Base-by-base conservation (phyloP, 2,329 filamentous ascomycete genomes). In the Ophiosphaerella narmari region DNA sequence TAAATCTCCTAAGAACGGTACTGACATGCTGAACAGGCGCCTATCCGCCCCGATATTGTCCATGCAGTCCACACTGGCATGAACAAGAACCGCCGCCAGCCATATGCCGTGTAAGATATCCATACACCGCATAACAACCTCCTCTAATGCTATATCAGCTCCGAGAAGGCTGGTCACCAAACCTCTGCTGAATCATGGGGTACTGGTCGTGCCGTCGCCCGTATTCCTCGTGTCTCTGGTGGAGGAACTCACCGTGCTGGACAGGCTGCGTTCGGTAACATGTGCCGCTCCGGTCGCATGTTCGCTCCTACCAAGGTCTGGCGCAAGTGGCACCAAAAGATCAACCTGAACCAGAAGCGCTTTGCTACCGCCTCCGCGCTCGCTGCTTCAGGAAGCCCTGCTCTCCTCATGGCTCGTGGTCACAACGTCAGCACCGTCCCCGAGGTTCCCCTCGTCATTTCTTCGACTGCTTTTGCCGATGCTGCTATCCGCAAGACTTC, bases 311-410 rank as follows among this genome's bases (percentile, higher is more conserved):
- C 94, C 82, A 99, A 99, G 89, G 89, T 96, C 83, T 99, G 94
- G 95, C 87, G 94, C 80, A 97, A 96, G 86, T 99, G 94, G 95
- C 94, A 99, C 86, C 86, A 97, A 85, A 97, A 97, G 91, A 86
- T 99, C 87, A 96, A 96, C 86, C 86, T 95, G 80, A 89, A 89
- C 80, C 94, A 99, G 87, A 96, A 94, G 85, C 94, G 94, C 74
- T 99, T 97, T 80, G 94, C 94, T 80, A 96, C 91, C 74, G 91
- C 91, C 78, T 99, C 94, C 73, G 94, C 94, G 75, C 85, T 99
- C 73, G 94, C 94, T 80, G 94, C 94, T 72, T 97, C 94, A 67
- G 93, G 93, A 71, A 91, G 92, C 75, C 88, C 92, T 74, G 89
- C 94, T 73, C 92, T 99, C 69, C 88, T 99, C 72, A 84, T 97